Evolutionary conservation across 257 asterid species (phyloP).

Genomic region (Nicotiana attenuata): DNA sequence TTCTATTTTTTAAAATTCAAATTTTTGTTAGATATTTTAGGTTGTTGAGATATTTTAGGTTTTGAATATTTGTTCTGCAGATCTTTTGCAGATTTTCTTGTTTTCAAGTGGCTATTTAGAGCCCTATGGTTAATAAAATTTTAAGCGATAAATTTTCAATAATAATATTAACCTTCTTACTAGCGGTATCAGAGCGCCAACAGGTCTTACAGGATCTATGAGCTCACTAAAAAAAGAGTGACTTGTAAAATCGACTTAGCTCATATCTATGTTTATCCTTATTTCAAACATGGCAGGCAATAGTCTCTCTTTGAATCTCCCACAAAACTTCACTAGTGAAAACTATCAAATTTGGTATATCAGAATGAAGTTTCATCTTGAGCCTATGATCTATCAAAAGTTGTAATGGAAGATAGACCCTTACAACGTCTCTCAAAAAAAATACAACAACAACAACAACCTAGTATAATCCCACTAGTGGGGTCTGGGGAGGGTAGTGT

Average conservation of each 20-base stretch:
- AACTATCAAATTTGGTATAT: background rate
- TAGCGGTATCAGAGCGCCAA: background rate
- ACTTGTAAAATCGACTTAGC: background rate
- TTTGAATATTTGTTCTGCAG: too few species aligned
- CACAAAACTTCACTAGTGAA: background rate
- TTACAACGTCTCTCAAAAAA: background rate
- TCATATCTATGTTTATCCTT: background rate
- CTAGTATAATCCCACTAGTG: too few species aligned
- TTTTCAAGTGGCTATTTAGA: background rate
- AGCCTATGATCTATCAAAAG: background rate
- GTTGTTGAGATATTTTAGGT: background rate
- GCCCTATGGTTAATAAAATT: background rate
- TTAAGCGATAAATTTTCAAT: background rate
- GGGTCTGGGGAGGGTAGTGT: too few species aligned
- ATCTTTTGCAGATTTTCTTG: background rate
- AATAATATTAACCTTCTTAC: too few species aligned
- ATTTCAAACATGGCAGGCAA: background rate
- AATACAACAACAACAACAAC: too few species aligned
- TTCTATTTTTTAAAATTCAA: too few species aligned
- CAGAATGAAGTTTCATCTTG: background rate
- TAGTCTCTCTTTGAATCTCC: background rate
- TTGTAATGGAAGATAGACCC: background rate
- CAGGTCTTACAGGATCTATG: background rate
- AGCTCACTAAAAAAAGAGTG: background rate
- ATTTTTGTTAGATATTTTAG: too few species aligned